Evolutionary conservation across 1,284 basidiomycete genomes (phyloP).

Genomic region (Ganoderma leucocontextum): DNA sequence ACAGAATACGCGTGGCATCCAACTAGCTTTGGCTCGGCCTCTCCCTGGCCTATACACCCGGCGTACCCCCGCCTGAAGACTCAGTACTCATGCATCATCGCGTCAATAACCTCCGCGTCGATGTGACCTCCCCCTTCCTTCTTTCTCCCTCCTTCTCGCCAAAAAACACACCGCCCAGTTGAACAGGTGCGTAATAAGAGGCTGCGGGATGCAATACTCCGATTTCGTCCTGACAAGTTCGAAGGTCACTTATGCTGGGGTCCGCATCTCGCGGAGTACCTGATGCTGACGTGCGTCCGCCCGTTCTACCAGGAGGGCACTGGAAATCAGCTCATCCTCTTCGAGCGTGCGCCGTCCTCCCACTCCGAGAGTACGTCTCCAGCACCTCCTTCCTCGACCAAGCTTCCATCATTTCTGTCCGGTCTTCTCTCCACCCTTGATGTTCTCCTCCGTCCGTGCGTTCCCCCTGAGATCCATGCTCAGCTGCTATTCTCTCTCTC

Average conservation of each 20-base stretch:
- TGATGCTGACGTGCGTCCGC: slow-evolving; percentile 60
- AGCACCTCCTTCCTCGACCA: slow-evolving; percentile 26
- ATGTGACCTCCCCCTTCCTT: slow-evolving; percentile 71
- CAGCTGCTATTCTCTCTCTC: slow-evolving; percentile 60
- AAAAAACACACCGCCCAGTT: slow-evolving; percentile 27
- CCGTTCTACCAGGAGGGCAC: slow-evolving; percentile 61
- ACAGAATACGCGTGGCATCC: slow-evolving; percentile 22
- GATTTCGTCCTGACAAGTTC: slow-evolving; percentile 90
- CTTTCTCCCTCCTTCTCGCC: slow-evolving; percentile 53
- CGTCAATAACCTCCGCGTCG: slow-evolving; percentile 65
- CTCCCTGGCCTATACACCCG: slow-evolving; percentile 78
- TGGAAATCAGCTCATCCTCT: slow-evolving; percentile 82
- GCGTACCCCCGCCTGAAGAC: slow-evolving; percentile 46
- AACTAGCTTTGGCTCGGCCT: slow-evolving; percentile 50
- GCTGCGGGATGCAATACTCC: slow-evolving; percentile 75
- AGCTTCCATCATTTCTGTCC: slow-evolving; percentile 63
- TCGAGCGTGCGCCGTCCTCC: slow-evolving; percentile 55
- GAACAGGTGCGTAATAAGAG: slow-evolving; percentile 60
- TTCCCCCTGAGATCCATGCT: slow-evolving; percentile 57
- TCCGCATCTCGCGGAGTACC: slow-evolving; percentile 56
- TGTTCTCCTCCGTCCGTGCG: slow-evolving; percentile 51
- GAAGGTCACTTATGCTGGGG: too few species aligned
- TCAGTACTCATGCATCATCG: slow-evolving; percentile 38
- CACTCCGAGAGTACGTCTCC: slow-evolving; percentile 6
- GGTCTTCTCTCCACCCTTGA: slow-evolving; percentile 62